Evolutionary conservation across 805 yeast species (phyloP).

Genomic region (Starmera dryadoides): DNA sequence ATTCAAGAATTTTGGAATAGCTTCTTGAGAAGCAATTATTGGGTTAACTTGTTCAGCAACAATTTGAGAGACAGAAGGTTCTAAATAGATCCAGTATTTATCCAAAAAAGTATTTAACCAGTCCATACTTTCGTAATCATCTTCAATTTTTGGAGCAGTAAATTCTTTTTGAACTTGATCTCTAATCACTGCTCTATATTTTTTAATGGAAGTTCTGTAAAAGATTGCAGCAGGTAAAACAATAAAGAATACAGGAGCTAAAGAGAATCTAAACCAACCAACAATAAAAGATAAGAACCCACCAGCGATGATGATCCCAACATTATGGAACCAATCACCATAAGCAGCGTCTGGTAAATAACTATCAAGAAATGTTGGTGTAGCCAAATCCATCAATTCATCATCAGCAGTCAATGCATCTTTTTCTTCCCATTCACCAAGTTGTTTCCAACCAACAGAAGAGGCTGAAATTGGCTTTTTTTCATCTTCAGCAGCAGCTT

Average conservation of each 20-base stretch:
- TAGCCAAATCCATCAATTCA: conserved; percentile 62
- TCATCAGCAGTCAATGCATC: conserved; percentile 62
- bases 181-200: conserved; percentile 66
- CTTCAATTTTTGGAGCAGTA: conserved; percentile 72
- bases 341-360: conserved; percentile 67
- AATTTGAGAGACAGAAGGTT: conserved; percentile 82
- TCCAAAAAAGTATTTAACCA: conserved; percentile 89
- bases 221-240: conserved; percentile 54
- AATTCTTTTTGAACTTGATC: conserved; percentile 83
- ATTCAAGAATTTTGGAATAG: conserved; percentile 77
- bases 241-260: conserved; percentile 77
- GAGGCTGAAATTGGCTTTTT: conserved; percentile 56
- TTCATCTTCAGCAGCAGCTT: conserved; percentile 16
- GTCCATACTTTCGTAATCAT: conserved; percentile 89
- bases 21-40: conserved; percentile 65
- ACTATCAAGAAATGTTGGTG: conserved; percentile 68
- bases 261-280: conserved; percentile 69
- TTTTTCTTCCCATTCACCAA: conserved; percentile 75
- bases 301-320: conserved; percentile 61
- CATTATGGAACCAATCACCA: conserved; percentile 96
- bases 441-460: conserved; percentile 91
- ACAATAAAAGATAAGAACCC: conserved; percentile 69
- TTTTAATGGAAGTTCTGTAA: conserved; percentile 79
- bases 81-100: conserved; percentile 87
- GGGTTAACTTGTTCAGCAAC: conserved; percentile 84